A percentile compares a stretch with the other conserved stretches of the same genome.
Evolutionary conservation across 768 basidiomycete species (phyloP).

Genomic region (Lentinus tigrinus): DNA sequence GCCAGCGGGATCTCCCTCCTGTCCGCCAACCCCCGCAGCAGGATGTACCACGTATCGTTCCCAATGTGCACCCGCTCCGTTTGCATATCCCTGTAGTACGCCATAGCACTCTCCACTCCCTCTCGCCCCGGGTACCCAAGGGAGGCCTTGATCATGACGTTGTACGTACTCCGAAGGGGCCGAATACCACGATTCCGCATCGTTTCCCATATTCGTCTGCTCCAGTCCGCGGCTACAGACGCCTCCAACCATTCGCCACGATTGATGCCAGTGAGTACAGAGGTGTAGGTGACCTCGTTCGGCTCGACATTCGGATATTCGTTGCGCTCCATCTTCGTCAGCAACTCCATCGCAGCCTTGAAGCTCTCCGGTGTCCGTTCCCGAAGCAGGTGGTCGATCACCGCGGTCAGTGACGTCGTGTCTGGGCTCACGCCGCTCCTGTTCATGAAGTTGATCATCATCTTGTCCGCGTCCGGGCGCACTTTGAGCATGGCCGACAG

Average conservation of each 20-base stretch:
- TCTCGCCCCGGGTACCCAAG: slow-evolving; percentile 50
- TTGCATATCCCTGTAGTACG: slow-evolving; percentile 62
- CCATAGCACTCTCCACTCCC: slow-evolving; percentile 54
- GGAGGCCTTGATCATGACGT: slow-evolving; percentile 71
- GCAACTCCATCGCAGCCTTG: slow-evolving; percentile 61
- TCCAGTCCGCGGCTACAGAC: slow-evolving; percentile 44
- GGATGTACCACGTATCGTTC: slow-evolving; percentile 74
- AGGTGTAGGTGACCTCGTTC: slow-evolving; percentile 83
- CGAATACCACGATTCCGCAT: slow-evolving; percentile 58
- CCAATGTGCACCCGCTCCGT: slow-evolving; percentile 44
- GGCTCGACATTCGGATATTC: slow-evolving; percentile 42
- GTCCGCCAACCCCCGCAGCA: slow-evolving; percentile 61
- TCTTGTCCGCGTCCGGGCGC: slow-evolving; percentile 60
- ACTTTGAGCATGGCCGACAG: slow-evolving; percentile 74
- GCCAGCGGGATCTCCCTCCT: slow-evolving; percentile 63
- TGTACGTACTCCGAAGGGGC: slow-evolving; percentile 67
- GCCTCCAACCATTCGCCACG: slow-evolving; percentile 52
- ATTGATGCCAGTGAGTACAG: slow-evolving; percentile 71
- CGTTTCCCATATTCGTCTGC: slow-evolving; percentile 47
- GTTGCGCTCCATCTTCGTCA: slow-evolving; percentile 72
- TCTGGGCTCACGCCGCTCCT: slow-evolving; percentile 73
- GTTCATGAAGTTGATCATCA: slow-evolving; percentile 72
- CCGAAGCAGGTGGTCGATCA: slow-evolving; percentile 74
- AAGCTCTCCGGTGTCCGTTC: slow-evolving; percentile 54
- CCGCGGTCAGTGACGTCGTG: slow-evolving; percentile 72